Percentiles rank a stretch among this genome's conserved stretches.
Conservation (phyloP, 2,329 filamentous ascomycete genomes). For the Cordyceps tenuipes region DNA sequence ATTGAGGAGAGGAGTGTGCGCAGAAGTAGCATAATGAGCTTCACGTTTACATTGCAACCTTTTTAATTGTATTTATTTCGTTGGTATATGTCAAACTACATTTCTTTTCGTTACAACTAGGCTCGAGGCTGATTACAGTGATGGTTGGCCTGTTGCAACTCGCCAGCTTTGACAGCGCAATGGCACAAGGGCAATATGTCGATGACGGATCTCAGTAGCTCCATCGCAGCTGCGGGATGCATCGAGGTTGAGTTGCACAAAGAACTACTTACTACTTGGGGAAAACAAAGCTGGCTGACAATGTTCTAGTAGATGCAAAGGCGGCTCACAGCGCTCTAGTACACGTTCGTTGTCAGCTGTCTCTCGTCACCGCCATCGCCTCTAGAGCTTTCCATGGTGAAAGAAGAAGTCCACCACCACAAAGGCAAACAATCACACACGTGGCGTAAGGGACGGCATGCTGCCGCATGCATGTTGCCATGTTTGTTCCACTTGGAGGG, state of each 20-base stretch:
- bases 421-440: background rate
- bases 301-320: background rate
- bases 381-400: background rate
- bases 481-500: background rate
- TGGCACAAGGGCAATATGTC: background rate
- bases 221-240: background rate
- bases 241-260: background rate
- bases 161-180: background rate
- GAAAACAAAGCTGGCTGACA: background rate
- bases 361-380: background rate
- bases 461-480: background rate
- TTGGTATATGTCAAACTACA: background rate
- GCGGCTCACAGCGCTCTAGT: background rate
- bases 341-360: background rate
- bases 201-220: background rate
- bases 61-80: slow-evolving; percentile 9
- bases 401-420: background rate
- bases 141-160: too few relatives aligned
- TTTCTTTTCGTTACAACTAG: background rate
- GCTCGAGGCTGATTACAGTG: too few relatives aligned
- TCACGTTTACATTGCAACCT: slow-evolving; percentile 2
- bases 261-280: background rate
- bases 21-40: slow-evolving; percentile 3
- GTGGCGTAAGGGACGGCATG: background rate
- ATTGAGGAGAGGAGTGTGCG: background rate